Conservation (phyloP, 2,329 filamentous ascomycete genomes). For the Diaporthe velutina region DNA sequence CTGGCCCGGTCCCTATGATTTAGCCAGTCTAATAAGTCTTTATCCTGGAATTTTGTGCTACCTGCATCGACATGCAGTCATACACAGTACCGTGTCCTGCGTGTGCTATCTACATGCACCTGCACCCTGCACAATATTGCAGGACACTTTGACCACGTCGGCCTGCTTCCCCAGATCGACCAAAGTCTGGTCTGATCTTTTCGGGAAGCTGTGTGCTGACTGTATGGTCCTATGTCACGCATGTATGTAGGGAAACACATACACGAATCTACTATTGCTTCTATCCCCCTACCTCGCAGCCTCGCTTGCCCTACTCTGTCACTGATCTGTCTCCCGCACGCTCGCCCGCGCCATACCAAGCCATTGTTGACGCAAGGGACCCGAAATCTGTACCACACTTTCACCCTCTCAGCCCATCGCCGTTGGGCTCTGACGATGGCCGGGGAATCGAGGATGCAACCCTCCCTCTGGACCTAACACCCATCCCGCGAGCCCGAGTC, state of each 20-base stretch:
- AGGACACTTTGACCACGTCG: conserved; percentile 20
- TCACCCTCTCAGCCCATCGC: conserved; percentile 2
- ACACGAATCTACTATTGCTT: background rate
- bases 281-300: background rate
- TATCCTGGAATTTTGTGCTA: conserved; percentile 1
- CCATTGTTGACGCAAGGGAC: conserved; percentile 27
- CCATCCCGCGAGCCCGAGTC: conserved; percentile 16
- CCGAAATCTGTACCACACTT: conserved; percentile 28
- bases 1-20: conserved; percentile 3
- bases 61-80: conserved; percentile 4
- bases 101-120: too few relatives aligned
- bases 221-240: background rate
- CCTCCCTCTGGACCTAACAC: conserved; percentile 13
- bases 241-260: background rate
- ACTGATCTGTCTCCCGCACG: background rate
- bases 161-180: conserved; percentile 28
- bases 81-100: background rate
- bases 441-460: conserved; percentile 32
- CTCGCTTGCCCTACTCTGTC: background rate
- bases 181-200: conserved; percentile 23
- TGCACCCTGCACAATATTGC: conserved; percentile 26
- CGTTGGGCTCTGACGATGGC: conserved; percentile 9
- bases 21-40: conserved; percentile 5
- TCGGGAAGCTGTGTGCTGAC: conserved; percentile 4
- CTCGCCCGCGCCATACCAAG: conserved; percentile 7